phyloP scores from a whole-genome alignment of 1,284 basidiomycete species.

The Hypsizygus ulmarius region DNA sequence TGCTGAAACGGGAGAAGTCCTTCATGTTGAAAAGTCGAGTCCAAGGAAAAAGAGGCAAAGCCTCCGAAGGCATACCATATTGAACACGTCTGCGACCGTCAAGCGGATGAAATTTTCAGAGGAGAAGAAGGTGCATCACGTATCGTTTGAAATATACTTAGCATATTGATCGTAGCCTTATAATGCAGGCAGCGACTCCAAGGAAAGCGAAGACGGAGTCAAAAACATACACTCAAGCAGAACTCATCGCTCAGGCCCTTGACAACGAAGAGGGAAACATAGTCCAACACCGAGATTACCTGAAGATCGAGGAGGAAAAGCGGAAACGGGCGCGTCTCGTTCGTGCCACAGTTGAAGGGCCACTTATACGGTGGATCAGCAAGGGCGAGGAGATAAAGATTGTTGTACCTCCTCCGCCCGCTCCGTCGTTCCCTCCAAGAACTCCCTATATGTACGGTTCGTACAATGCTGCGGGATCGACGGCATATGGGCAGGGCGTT shows the following conservation, averaged over 20 bases:
- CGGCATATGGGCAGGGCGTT: conserved; percentile 15
- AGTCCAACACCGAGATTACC: conserved; percentile 74
- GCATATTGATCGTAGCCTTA: conserved; percentile 4
- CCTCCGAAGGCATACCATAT: conserved; percentile 59
- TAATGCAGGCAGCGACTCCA: conserved; percentile 50
- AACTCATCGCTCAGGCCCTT: conserved; percentile 77
- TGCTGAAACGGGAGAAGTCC: conserved; percentile 55
- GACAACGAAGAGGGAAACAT: conserved; percentile 86
- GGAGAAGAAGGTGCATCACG: conserved; percentile 50
- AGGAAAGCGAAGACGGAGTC: conserved; percentile 56
- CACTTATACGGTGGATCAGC: conserved; percentile 74
- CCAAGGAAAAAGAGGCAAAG: conserved; percentile 54
- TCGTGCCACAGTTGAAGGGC: conserved; percentile 62
- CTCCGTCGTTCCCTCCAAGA: conserved; percentile 19
- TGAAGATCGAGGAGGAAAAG: conserved; percentile 79
- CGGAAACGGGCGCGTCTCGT: conserved; percentile 64
- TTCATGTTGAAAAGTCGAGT: conserved; percentile 28
- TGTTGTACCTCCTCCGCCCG: conserved; percentile 31
- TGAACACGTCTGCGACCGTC: conserved; percentile 62
- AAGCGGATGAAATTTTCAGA: conserved; percentile 61
- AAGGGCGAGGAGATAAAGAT: conserved; percentile 54
- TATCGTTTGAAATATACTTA: background rate
- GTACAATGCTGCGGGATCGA: conserved; percentile 14
- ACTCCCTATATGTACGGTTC: conserved; percentile 22
- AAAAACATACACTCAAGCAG: conserved; percentile 67